These are phyloP conservation scores for Globisporangium abappressorium DNA, from an alignment of 352 stramenopile species.

Conservation along the genomic window DNA sequence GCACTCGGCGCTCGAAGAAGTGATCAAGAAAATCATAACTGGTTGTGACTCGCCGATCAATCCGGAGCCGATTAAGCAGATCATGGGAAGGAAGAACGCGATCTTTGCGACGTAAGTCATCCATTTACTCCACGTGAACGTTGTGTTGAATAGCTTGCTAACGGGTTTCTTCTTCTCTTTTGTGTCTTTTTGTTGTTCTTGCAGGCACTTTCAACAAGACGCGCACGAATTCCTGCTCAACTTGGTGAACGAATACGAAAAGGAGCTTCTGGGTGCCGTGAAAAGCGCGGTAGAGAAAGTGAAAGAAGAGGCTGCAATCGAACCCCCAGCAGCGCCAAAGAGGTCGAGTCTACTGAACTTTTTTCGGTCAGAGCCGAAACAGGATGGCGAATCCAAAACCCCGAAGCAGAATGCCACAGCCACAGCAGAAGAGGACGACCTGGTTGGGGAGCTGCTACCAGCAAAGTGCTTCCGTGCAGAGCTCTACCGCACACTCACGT, in stretches of 20 bases:
- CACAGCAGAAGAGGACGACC: constrained; percentile 27
- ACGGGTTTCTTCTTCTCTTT: not conserved
- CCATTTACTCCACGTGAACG: not conserved
- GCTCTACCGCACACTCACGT: constrained; percentile 75
- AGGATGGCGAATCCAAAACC: constrained; percentile 4
- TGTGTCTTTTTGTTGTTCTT: constrained; percentile 3
- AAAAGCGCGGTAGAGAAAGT: constrained; percentile 21
- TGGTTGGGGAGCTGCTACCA: constrained; percentile 56
- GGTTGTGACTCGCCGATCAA: constrained; percentile 74
- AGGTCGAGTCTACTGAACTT: constrained; percentile 58
- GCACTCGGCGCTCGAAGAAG: constrained; percentile 48
- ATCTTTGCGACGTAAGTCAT: constrained; percentile 81
- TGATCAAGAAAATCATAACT: constrained; percentile 59
- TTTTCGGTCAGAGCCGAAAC: constrained; percentile 39
- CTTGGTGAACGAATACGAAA: constrained; percentile 82
- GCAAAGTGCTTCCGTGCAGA: constrained; percentile 79
- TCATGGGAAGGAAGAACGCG: constrained; percentile 74
- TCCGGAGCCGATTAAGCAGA: constrained; percentile 68
- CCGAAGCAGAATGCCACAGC: constrained; percentile 16
- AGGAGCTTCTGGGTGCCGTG: constrained; percentile 63
- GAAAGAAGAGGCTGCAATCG: constrained; percentile 9
- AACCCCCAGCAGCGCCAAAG: constrained; percentile 31
- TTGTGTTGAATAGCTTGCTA: not conserved
- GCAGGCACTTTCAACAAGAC: constrained; percentile 81
- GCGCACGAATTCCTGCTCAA: constrained; percentile 87